Base-by-base conservation (phyloP, 768 basidiomycete genomes). In the Lentinula edodes region DNA sequence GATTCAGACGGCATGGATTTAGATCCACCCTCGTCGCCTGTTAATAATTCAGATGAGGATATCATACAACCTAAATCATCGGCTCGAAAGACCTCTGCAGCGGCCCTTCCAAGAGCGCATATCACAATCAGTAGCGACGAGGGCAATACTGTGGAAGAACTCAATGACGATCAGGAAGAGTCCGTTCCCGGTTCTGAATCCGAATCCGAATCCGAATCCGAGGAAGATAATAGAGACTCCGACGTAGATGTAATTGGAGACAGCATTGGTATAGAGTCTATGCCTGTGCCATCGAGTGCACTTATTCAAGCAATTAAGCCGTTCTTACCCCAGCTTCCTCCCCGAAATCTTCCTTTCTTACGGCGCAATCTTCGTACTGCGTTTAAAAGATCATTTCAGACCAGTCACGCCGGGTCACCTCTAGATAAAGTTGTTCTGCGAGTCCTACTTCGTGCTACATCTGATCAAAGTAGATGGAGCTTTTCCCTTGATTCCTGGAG, bases 311-410 rank as follows among this genome's bases (percentile, higher is more conserved):
- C 51, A 7, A 41, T 60, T 2, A 35, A 38, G n/a, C 59, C 59
- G 7, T 52, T 60, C 12, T 34, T 60, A n/a, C 51, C 51, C 23
- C 34, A 12, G 5, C 18, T 60, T 60, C 28, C 34, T 34, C 18
- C 35, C 6, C 59, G 28, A 43, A 51, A 52, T 38, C 54, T 62
- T 9, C 61, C 61, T 8, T 58, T 62, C 23, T 35, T 58, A 15
- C 34, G 18, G 18, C 50, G 62, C 4, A 58, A 52, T 42, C 56
- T 62, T 35, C 62, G 50, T 12, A 23, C 9, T 18, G 56, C 45
- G 5, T 62, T 62, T 28, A 41, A 42, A 12, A 12, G 23, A 28
- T 56, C 55, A 20, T 56, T 56, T 9, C 5, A 9, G 1, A 42
- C 38, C 8, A 15, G 1, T 23, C 12, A 51, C 15, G 16, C 9